Percentiles rank a stretch among this genome's conserved stretches.
Evolutionary conservation across 2,329 filamentous ascomycete genomes (phyloP).

Genomic region (Aspergillus sp.): DNA sequence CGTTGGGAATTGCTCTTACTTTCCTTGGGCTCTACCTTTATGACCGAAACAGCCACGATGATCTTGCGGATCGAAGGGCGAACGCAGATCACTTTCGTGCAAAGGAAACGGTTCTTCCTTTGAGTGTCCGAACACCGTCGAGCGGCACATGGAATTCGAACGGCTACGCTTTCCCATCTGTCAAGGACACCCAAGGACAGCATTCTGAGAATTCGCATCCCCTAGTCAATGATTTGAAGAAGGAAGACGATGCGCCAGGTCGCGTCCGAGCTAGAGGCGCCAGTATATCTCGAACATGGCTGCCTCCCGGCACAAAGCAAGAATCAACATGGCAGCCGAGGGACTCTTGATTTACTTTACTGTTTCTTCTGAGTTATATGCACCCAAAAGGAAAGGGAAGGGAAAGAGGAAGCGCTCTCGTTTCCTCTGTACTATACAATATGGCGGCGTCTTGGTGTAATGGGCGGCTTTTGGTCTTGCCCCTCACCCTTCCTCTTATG

Average conservation of each 20-base stretch:
- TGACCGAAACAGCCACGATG: conserved; percentile 80
- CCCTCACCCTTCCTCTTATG: no score
- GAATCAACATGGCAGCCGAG: conserved; percentile 68
- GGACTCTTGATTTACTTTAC: conserved; percentile 30
- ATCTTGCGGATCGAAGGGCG: conserved; percentile 76
- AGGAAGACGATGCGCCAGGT: conserved; percentile 40
- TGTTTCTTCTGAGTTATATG: conserved; percentile 5
- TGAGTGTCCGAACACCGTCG: conserved; percentile 38
- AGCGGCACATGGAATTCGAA: conserved; percentile 30
- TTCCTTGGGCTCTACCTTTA: conserved; percentile 92
- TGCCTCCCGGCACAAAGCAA: conserved; percentile 72
- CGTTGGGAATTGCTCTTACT: conserved; percentile 75
- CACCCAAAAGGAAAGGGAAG: no score
- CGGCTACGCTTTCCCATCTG: conserved; percentile 28
- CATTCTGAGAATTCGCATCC: conserved; percentile 11
- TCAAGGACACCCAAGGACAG: conserved; percentile 13
- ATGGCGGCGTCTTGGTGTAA: no score
- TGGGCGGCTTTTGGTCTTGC: no score
- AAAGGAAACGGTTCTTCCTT: conserved; percentile 57
- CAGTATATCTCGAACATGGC: conserved; percentile 46
- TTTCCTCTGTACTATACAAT: neutral
- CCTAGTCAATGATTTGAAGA: conserved; percentile 26
- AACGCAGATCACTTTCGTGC: conserved; percentile 55
- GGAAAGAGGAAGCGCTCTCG: neutral
- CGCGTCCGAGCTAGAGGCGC: conserved; percentile 32